Conservation (phyloP, 495 filamentous ascomycete species). For the Niebla homalea region DNA sequence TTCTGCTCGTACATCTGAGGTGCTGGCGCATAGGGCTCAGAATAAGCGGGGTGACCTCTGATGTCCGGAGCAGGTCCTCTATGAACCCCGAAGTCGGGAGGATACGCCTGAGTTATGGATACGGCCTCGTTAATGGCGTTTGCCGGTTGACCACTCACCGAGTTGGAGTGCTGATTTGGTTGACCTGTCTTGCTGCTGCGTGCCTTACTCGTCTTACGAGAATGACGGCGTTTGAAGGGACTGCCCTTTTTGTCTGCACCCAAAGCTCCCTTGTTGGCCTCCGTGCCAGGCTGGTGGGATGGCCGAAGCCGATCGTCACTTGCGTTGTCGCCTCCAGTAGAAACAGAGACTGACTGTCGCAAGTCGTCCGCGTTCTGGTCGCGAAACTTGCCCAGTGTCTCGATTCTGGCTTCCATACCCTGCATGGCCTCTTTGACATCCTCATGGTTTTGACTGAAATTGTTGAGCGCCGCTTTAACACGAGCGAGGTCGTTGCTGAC, state of each 20-base stretch:
- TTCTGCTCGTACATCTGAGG: conserved; percentile 3
- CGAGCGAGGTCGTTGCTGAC: conserved; percentile 6
- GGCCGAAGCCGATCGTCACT: background rate
- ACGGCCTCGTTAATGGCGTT: conserved; percentile 1
- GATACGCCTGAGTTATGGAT: conserved; percentile 2
- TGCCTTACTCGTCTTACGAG: conserved; percentile 3
- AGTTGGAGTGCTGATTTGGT: conserved; percentile 9
- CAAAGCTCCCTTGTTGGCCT: conserved; percentile 5
- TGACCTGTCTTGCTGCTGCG: conserved; percentile 5
- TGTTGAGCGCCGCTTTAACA: background rate
- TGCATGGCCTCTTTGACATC: background rate
- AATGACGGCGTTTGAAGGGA: no score
- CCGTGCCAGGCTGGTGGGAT: conserved; percentile 6
- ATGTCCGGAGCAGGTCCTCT: conserved; percentile 14
- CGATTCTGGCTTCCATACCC: conserved; percentile 8
- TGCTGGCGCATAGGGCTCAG: conserved; percentile 2
- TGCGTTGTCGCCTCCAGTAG: conserved; percentile 1
- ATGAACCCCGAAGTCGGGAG: conserved; percentile 3
- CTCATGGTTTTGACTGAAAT: background rate
- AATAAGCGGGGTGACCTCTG: conserved; percentile 15
- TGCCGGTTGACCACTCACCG: background rate
- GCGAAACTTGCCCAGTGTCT: conserved; percentile 6
- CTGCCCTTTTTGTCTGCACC: background rate
- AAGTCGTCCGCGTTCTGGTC: conserved; percentile 3
- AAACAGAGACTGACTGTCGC: background rate